Conservation (phyloP, 202 grass and related monocot genomes). For the Saccharum hybrid region DNA sequence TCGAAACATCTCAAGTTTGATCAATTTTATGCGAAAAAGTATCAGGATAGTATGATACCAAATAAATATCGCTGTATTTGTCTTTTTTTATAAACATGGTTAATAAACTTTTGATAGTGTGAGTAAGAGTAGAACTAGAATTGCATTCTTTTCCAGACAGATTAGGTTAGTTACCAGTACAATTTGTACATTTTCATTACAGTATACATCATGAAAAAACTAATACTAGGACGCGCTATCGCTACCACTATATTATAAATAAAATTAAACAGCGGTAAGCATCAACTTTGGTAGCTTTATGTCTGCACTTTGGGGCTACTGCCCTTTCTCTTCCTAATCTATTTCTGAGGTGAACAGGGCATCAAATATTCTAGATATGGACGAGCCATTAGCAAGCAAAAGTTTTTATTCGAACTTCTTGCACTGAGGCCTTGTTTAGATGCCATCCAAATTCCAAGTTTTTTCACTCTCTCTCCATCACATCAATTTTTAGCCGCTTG, state of each 20-base stretch:
- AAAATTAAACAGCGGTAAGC: neutral
- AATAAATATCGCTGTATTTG: no score
- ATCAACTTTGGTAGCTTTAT: neutral
- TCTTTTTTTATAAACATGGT: neutral
- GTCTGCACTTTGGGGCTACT: constrained; percentile 16
- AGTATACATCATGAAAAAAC: neutral
- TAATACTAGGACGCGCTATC: neutral
- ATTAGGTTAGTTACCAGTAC: neutral
- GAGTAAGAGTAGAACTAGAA: no score
- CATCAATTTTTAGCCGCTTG: no score
- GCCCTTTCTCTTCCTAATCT: neutral
- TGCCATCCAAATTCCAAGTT: no score
- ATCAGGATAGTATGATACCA: no score
- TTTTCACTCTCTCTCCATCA: no score
- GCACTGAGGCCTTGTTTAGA: no score
- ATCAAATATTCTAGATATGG: constrained; percentile 30
- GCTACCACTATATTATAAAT: neutral
- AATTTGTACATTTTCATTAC: neutral
- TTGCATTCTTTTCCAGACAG: no score
- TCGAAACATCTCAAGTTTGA: no score
- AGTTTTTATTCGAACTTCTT: neutral
- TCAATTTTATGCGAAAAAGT: no score
- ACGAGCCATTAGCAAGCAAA: constrained; percentile 14
- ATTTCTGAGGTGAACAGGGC: constrained; percentile 27
- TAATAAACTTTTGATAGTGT: no score